Evolutionary conservation across 176 grass and related monocot genomes (phyloP).

Genomic region (Bolboschoenus planiculmis): DNA sequence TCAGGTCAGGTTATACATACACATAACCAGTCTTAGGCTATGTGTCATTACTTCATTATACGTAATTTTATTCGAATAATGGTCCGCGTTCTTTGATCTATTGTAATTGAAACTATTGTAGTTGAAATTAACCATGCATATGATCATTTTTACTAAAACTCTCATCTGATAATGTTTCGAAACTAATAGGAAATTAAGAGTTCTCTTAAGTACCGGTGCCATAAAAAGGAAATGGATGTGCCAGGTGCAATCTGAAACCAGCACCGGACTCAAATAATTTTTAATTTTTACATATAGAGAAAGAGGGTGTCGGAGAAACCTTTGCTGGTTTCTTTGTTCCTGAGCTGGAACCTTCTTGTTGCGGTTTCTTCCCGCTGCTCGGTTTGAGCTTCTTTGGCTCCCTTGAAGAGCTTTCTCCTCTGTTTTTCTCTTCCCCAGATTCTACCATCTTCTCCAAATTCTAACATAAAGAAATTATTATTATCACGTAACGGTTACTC

Average conservation of each 20-base stretch:
- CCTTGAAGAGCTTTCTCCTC: not conserved
- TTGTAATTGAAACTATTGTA: not conserved
- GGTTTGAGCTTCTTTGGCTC: constrained; percentile 10
- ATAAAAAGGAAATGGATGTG: not conserved
- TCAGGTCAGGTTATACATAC: not conserved
- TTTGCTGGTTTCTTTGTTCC: constrained; percentile 3
- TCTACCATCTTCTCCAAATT: not conserved
- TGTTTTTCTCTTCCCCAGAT: not conserved
- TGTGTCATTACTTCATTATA: not conserved
- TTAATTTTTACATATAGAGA: not conserved
- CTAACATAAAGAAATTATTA: not conserved
- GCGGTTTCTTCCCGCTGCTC: not conserved
- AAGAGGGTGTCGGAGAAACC: not conserved
- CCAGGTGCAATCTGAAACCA: not conserved
- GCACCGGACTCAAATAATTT: not conserved
- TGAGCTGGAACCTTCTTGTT: constrained; percentile 6
- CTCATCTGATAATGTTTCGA: not conserved
- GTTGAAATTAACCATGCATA: too few relatives aligned
- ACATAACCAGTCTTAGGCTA: not conserved
- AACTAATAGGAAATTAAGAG: not conserved
- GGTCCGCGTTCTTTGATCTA: not conserved
- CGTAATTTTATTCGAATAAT: not conserved
- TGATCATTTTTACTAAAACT: not conserved
- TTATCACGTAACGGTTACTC: too few relatives aligned
- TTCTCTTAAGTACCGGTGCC: not conserved